Base-by-base conservation (phyloP, 1,139 yeast genomes). In the Geotrichum restrictum region DNA sequence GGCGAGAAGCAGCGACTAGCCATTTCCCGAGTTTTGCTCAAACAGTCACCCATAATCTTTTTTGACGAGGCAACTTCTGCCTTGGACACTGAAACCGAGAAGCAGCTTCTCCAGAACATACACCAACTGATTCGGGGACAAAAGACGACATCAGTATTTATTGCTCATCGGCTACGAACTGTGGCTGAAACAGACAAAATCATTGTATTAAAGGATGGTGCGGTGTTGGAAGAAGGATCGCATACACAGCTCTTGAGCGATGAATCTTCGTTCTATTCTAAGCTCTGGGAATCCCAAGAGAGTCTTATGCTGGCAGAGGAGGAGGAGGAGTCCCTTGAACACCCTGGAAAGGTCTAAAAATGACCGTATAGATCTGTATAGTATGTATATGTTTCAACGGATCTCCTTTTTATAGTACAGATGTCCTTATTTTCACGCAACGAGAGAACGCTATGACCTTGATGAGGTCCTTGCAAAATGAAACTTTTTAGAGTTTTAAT, bases 11-110 rank as follows among this genome's bases (percentile, higher is more conserved):
- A 93, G 69, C 76, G 99, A 58, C 74, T 93, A 51, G 98, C 98
- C 0, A 88, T 93, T 61, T 94, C 97, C 0, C 76, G 99, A 60
- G 80, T 93, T 18, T 70, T 93, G 45, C 72, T 93, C 61, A 94
- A 94, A 69, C 76, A 80, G 57, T 82, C 98, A 0, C 94, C 95
- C 14, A 88, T 94, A 51, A 86, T 95, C 56, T 93, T 94, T 67
- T 89, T 93, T 60, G 98, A 94, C 66, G 98, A 93, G 67, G 98
- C 98, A 5, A 93, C 99, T 0, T 85, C 95, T 48, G 98, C 98
- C 0, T 75, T 93, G 49, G 99, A 93, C 67, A 93, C 98, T 3
- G 95, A 89, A 64, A 93, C 99, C 0, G 99, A 93, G 64, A 96
- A 88, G 67, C 77, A 86, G 1, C 74, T 94, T 51, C 71, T 93